A percentile compares a stretch with the other conserved stretches of the same genome.
phyloP scores from a whole-genome alignment of 352 stramenopile genomes.

The Phytopythium helicoides region DNA sequence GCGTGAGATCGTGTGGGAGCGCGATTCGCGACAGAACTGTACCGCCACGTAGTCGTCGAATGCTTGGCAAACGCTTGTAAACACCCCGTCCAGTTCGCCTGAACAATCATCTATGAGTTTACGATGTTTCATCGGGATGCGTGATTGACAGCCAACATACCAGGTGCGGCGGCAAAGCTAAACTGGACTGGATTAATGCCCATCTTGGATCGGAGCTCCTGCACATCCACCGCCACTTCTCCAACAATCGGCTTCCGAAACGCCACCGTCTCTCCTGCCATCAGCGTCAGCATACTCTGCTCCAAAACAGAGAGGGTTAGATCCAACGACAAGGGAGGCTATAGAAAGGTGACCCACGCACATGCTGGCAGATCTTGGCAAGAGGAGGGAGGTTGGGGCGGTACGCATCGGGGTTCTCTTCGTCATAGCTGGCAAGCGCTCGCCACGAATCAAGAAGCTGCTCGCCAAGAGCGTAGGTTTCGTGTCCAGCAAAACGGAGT shows the following conservation, averaged over 20 bases:
- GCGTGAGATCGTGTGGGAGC: too few relatives aligned
- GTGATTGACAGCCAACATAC: conserved; percentile 6
- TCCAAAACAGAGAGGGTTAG: not conserved
- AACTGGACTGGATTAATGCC: conserved; percentile 51
- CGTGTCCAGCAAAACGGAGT: conserved; percentile 70
- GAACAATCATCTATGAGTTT: not conserved
- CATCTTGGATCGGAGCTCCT: conserved; percentile 35
- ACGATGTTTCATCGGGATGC: not conserved
- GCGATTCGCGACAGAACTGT: too few relatives aligned
- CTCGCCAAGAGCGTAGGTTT: conserved; percentile 49
- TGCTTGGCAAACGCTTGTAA: conserved; percentile 49
- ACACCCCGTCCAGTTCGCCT: conserved; percentile 47
- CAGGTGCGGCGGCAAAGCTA: conserved; percentile 38
- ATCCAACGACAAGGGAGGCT: too few relatives aligned
- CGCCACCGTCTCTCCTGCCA: conserved; percentile 24
- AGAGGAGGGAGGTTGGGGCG: conserved; percentile 1
- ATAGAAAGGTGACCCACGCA: too few relatives aligned
- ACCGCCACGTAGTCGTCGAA: conserved; percentile 76
- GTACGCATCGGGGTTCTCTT: not conserved
- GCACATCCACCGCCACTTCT: conserved; percentile 36
- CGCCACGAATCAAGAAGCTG: conserved; percentile 58
- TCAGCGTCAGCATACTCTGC: conserved; percentile 64
- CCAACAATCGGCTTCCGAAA: conserved; percentile 13
- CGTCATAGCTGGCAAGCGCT: conserved; percentile 1
- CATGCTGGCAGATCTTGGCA: conserved; percentile 31